Evolutionary conservation across 352 stramenopile genomes (phyloP).

Genomic region (Globisporangium cederbergense): DNA sequence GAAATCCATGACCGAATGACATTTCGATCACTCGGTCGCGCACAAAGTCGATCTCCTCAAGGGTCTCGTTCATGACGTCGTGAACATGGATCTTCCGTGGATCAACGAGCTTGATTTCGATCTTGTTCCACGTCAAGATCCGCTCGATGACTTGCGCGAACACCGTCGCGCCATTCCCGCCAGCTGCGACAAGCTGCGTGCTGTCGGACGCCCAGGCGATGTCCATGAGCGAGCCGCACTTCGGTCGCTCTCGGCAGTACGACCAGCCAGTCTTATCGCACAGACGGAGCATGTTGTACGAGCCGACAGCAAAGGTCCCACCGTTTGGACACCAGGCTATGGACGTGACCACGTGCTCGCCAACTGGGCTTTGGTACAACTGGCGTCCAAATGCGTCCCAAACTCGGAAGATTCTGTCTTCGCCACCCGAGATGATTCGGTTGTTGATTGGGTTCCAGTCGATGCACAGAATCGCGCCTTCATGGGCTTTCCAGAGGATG

Average conservation of each 20-base stretch:
- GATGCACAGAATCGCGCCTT: slow-evolving; percentile 87
- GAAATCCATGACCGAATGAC: slow-evolving; percentile 86
- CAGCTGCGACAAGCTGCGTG: slow-evolving; percentile 87
- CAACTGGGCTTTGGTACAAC: slow-evolving; percentile 78
- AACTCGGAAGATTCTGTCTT: slow-evolving; percentile 91
- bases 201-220: slow-evolving; percentile 89
- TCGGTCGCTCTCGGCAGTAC: slow-evolving; percentile 78
- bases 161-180: slow-evolving; percentile 84
- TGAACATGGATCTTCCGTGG: slow-evolving; percentile 88
- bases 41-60: slow-evolving; percentile 91
- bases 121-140: slow-evolving; percentile 86
- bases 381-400: slow-evolving; percentile 92
- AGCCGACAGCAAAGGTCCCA: slow-evolving; percentile 88
- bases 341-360: slow-evolving; percentile 90
- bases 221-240: slow-evolving; percentile 84
- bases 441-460: slow-evolving; percentile 94
- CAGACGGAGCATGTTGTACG: slow-evolving; percentile 90
- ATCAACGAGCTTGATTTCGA: slow-evolving; percentile 80
- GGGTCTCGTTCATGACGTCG: slow-evolving; percentile 87
- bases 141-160: slow-evolving; percentile 89
- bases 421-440: slow-evolving; percentile 88
- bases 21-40: slow-evolving; percentile 92
- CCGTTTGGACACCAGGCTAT: slow-evolving; percentile 91
- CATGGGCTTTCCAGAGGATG: slow-evolving; percentile 90
- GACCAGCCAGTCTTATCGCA: slow-evolving; percentile 93